phyloP scores from a whole-genome alignment of 225 moss, liverwort and hornwort genomes.

The Physcomitrellopsis africana region DNA sequence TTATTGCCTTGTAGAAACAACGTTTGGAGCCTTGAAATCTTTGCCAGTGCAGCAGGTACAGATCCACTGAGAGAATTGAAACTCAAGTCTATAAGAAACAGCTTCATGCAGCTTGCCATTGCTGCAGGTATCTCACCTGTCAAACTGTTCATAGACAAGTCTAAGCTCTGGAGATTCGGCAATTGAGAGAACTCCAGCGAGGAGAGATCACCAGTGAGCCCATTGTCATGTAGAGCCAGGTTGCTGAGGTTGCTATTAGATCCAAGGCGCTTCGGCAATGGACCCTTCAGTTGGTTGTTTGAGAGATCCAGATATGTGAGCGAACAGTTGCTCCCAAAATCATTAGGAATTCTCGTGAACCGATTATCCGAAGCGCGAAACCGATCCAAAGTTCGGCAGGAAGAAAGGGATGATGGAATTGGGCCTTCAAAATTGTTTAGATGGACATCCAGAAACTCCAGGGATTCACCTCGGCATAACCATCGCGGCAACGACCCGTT shows the following conservation, averaged over 20 bases:
- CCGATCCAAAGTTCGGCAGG: not conserved
- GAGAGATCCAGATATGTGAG: not conserved
- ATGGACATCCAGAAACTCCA: not conserved
- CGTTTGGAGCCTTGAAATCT: slow-evolving; percentile 15
- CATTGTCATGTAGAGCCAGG: slow-evolving; percentile 12
- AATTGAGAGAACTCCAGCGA: not conserved
- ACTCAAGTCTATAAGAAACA: slow-evolving; percentile 24
- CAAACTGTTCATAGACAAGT: slow-evolving; percentile 26
- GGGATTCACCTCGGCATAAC: not conserved
- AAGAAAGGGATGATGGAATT: not conserved
- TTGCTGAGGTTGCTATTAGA: not conserved
- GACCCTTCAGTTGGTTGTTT: not conserved
- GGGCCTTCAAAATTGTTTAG: not conserved
- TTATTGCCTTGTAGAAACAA: slow-evolving; percentile 28
- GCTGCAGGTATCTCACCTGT: slow-evolving; percentile 23
- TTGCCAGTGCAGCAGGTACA: slow-evolving; percentile 15
- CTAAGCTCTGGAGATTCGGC: slow-evolving; percentile 18
- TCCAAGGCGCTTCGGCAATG: not conserved
- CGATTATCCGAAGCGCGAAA: not conserved
- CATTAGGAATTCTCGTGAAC: not conserved
- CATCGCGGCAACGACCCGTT: not conserved
- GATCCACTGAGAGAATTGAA: slow-evolving; percentile 6
- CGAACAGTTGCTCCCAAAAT: not conserved
- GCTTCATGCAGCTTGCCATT: not conserved
- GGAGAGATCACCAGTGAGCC: not conserved